phyloP scores from a whole-genome alignment of 495 filamentous ascomycete species.

The Halenospora varia region DNA sequence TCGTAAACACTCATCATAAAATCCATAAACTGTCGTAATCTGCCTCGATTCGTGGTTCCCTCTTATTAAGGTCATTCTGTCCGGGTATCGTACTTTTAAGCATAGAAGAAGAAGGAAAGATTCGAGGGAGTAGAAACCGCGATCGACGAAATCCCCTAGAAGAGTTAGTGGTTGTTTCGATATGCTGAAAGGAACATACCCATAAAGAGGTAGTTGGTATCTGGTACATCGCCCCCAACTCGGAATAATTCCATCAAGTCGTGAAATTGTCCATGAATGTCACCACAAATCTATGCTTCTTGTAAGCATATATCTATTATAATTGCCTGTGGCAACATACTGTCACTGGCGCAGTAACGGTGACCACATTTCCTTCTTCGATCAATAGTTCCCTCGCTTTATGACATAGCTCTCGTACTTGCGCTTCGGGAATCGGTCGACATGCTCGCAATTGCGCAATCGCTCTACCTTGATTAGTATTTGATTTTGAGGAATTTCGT shows the following conservation, averaged over 20 bases:
- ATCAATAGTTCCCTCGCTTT: constrained; percentile 95
- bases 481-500: neutral
- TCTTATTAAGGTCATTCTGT: constrained; percentile 94
- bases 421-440: constrained; percentile 90
- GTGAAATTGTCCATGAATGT: constrained; percentile 98
- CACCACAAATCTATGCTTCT: constrained; percentile 75
- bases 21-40: constrained; percentile 97
- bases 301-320: constrained; percentile 6
- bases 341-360: constrained; percentile 93
- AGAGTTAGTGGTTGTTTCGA: constrained; percentile 9
- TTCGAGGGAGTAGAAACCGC: constrained; percentile 96
- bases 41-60: constrained; percentile 97
- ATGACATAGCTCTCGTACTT: constrained; percentile 95
- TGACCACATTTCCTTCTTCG: constrained; percentile 96
- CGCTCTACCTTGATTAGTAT: constrained; percentile 51
- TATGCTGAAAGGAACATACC: constrained; percentile 37
- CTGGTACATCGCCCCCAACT: constrained; percentile 90
- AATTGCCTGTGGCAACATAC: constrained; percentile 34
- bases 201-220: constrained; percentile 99
- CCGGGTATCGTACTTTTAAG: constrained; percentile 95
- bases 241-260: constrained; percentile 98
- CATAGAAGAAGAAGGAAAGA: constrained; percentile 92
- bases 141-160: constrained; percentile 90
- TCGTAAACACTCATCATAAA: constrained; percentile 96
- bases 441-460: constrained; percentile 93